Conservation (phyloP, 306 rosid genomes). For the Fragaria nilgerrensis region DNA sequence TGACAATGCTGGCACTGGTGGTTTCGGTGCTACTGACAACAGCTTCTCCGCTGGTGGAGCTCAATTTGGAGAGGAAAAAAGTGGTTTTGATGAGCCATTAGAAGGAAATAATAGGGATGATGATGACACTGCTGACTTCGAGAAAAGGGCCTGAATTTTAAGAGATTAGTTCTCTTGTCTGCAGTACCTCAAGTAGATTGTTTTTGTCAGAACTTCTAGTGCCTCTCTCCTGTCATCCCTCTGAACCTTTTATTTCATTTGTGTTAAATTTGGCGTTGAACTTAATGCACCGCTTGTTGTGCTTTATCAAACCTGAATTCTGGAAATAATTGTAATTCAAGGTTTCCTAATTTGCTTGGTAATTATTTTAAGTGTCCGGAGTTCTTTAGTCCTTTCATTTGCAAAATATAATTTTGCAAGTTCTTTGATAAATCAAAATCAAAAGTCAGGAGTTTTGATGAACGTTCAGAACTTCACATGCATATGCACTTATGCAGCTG, state of each 20-base stretch:
- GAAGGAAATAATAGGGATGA: constrained; percentile 55
- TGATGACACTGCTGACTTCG: constrained; percentile 41
- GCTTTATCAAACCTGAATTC: constrained; percentile 24
- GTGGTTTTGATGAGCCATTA: constrained; percentile 11
- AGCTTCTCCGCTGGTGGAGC: constrained; percentile 13
- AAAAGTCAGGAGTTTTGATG: no score
- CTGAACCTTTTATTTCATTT: constrained; percentile 1
- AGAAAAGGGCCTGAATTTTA: constrained; percentile 53
- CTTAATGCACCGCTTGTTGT: constrained; percentile 23
- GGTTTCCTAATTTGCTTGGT: not conserved
- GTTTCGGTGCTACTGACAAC: constrained; percentile 9
- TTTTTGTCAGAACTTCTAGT: not conserved
- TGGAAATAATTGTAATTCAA: constrained; percentile 17
- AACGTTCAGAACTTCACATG: no score
- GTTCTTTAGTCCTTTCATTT: not conserved
- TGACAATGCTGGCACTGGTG: constrained; percentile 22
- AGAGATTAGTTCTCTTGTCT: not conserved
- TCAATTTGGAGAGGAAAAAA: constrained; percentile 29
- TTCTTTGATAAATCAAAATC: not conserved
- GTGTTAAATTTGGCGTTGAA: constrained; percentile 22
- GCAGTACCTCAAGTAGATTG: constrained; percentile 14
- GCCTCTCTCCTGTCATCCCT: not conserved
- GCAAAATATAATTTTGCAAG: not conserved
- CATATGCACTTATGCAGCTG: no score
- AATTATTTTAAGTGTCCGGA: not conserved